Percentiles rank a stretch among this genome's conserved stretches.
These are phyloP conservation scores for Gaeumannomyces sp. DNA, from an alignment of 2,329 filamentous ascomycete genomes.

Conservation along the genomic window DNA sequence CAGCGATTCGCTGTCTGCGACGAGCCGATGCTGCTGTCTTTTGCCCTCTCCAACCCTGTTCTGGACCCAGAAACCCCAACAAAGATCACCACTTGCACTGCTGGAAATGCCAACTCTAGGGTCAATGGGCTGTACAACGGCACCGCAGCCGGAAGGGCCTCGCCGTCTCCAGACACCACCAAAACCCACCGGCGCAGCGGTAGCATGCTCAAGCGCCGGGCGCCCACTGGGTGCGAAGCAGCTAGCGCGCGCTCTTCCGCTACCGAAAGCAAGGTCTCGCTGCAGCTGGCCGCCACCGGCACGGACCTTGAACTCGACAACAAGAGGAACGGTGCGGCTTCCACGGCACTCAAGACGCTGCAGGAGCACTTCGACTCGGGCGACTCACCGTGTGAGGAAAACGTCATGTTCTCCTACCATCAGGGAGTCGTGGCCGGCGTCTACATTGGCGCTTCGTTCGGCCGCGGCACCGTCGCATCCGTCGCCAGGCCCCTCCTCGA, in stretches of 20 bases:
- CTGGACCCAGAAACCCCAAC: not conserved
- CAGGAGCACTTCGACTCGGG: not conserved
- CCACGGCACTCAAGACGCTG: not conserved
- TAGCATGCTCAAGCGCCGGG: not conserved
- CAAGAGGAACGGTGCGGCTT: not conserved
- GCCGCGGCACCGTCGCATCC: not conserved
- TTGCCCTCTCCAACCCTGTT: not conserved
- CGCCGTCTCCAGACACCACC: not conserved
- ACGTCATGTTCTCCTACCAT: not conserved
- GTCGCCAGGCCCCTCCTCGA: not conserved
- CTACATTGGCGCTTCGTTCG: not conserved
- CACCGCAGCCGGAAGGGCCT: not conserved
- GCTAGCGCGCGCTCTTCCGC: not conserved
- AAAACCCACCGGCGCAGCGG: not conserved
- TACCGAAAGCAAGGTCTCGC: not conserved
- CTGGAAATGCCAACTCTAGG: slow-evolving; percentile 1
- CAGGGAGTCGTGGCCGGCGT: slow-evolving; percentile 1
- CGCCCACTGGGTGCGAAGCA: not conserved
- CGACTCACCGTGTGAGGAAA: not conserved
- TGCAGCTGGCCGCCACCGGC: not conserved
- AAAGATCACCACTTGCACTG: not conserved
- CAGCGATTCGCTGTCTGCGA: not conserved
- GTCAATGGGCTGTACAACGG: not conserved
- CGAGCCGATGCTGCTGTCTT: not conserved
- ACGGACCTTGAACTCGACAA: not conserved